Base-by-base conservation (phyloP, 1,284 basidiomycete genomes). In the Leccinum pachyderme region DNA sequence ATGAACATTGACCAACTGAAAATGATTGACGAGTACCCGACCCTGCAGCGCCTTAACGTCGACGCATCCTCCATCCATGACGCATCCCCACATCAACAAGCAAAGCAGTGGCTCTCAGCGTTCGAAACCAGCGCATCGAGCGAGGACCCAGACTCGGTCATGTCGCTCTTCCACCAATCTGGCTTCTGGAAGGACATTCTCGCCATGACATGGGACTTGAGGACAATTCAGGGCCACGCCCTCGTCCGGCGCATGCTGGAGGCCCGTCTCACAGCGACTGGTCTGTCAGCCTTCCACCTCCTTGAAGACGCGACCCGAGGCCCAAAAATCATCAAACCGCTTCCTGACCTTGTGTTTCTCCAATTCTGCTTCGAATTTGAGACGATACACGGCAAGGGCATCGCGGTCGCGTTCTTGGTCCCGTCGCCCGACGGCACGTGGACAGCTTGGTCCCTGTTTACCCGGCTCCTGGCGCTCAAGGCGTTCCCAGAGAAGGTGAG, bases 391-490 rank as follows among this genome's bases (percentile, higher is more conserved):
- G 69, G 63, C 15, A 59, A 51, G 25, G 67, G 67, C 0, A 59
- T 43, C 3, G 59, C 63, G 5, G 24, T 68, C 27, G 57, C 47
- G 22, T 58, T 58, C 48, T 48, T 68, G 31, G 54, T 66, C 7
- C 65, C 70, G 6, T 52, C 52, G 0, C 25, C 56, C 9, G 22
- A 53, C 15, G 51, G 35, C 18, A 25, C 32, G 24, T 72, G 65
- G 67, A 70, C 53, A 33, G 63, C 67, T 3, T 71, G 68, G 64
- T 60, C 66, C 8, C 15, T 72, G 11, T 75, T 77, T 59, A 83
- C 81, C 3, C 72, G 74, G 39, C 72, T 84, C 7, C 76, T 78
- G 53, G 72, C 71, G 4, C 70, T 84, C 45, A 73, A 77, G 53
- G 77, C 65, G 15, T 67, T 71, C 60, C 73, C 76, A 0, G 78